These are phyloP conservation scores for Tulasnella sp. DNA, from an alignment of 768 basidiomycete species.

Conservation along the genomic window DNA sequence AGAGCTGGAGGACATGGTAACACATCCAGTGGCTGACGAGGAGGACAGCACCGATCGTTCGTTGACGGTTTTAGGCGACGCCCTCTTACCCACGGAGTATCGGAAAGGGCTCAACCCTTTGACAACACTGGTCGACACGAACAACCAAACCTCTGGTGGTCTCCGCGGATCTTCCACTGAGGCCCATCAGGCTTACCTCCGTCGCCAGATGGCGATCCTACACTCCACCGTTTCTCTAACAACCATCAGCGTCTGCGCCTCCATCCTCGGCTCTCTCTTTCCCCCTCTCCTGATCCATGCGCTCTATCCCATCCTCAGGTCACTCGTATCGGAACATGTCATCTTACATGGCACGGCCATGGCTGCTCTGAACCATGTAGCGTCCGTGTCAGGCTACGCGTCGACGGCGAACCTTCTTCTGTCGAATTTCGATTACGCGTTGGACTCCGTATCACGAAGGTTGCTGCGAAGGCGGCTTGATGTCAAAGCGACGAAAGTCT, in stretches of 20 bases:
- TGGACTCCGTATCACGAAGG: constrained; percentile 80
- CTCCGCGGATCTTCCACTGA: constrained; percentile 12
- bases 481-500: constrained; percentile 77
- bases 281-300: constrained; percentile 61
- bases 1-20: constrained; percentile 23
- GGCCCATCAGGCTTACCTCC: background rate
- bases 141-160: constrained; percentile 23
- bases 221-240: constrained; percentile 64
- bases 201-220: constrained; percentile 34
- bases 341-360: constrained; percentile 68
- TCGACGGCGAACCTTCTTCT: constrained; percentile 78
- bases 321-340: constrained; percentile 60
- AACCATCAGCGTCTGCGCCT: constrained; percentile 56
- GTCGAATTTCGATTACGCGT: constrained; percentile 92
- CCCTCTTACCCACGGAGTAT: constrained; percentile 34
- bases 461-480: constrained; percentile 75
- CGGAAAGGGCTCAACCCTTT: constrained; percentile 55
- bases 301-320: constrained; percentile 80
- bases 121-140: constrained; percentile 36
- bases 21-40: constrained; percentile 18
- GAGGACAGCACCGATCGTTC: background rate
- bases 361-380: constrained; percentile 58
- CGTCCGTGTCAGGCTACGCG: constrained; percentile 75
- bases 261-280: constrained; percentile 65
- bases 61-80: constrained; percentile 17